Base-by-base conservation (phyloP, 2,329 filamentous ascomycete species). In the Thielaviopsis cerberus region DNA sequence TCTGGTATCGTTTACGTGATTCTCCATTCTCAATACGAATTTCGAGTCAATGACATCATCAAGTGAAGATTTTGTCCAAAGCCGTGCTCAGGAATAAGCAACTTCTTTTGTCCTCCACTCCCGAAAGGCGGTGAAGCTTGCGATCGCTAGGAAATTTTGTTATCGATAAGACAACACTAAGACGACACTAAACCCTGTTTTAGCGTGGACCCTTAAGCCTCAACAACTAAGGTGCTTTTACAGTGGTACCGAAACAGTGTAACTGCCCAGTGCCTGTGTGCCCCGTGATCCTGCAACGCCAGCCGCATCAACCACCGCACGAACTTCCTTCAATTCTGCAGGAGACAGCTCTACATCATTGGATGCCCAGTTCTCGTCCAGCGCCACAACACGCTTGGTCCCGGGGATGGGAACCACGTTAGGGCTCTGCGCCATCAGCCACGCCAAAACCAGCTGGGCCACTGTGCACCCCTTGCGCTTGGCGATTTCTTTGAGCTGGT, bases 401-500 rank as follows among this genome's bases (percentile, higher is more conserved):
- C 74, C 76, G 0, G 73, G 75, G 55, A 77, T 85, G 0, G 82
- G 78, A 63, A 81, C 75, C 54, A 85, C 71, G 62, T 82, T 77
- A 1, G 76, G 71, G 0, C 78, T 78, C 63, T 84, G 80, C 3
- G 74, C 74, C 62, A 82, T 63, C 58, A 85, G 63, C 81, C 82
- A 86, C 0, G 81, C 81, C 26, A 85, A 69, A 1, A 78, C 76
- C 30, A 86, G 65, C 65, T 86, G 76, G 1, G 72, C 73, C 0
- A 78, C 63, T 0, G 81, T 81, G 52, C 71, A 73, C 5, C 65
- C 73, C 67, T 85, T 83, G 61, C 68, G 70, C 50, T 72, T 68
- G 0, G 78, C 79, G 5, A 83, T 64, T 4, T 64, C 69, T 3
- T 68, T 65, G 58, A 84, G 71, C 20, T 67, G 66, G 30, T 77